Conservation (phyloP, 192 early-diverging fungal genomes). For the Podila horticola region DNA sequence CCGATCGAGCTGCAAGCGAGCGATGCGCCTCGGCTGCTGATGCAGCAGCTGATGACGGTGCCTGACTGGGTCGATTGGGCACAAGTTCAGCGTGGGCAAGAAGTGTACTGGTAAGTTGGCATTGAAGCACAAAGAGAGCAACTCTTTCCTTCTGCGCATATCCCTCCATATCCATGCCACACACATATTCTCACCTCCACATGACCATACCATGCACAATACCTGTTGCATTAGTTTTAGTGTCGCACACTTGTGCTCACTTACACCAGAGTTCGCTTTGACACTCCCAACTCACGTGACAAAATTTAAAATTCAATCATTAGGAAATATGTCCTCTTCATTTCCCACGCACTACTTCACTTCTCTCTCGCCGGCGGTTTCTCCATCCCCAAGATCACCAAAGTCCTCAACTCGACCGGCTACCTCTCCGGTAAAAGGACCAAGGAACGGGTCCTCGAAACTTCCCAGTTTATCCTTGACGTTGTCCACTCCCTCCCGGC, state of each 20-base stretch:
- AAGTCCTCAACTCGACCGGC: constrained; percentile 39
- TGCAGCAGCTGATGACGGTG: constrained; percentile 29
- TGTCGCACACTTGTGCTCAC: no score
- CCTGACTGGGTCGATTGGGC: constrained; percentile 47
- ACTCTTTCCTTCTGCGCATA: neutral
- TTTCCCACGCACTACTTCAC: constrained; percentile 20
- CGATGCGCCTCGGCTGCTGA: constrained; percentile 18
- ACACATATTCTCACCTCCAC: no score
- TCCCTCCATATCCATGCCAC: no score
- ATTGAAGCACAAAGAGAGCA: neutral
- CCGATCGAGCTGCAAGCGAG: constrained; percentile 18
- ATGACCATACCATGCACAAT: no score
- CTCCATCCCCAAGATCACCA: constrained; percentile 27
- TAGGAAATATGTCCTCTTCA: constrained; percentile 19
- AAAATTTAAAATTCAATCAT: neutral
- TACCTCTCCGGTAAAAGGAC: constrained; percentile 19
- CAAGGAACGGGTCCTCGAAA: constrained; percentile 25
- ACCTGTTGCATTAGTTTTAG: no score
- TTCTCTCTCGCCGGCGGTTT: constrained; percentile 33
- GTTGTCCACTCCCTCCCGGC: constrained; percentile 11
- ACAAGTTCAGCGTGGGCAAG: constrained; percentile 31
- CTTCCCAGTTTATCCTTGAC: constrained; percentile 23
- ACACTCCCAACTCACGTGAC: no score
- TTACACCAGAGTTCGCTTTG: no score
- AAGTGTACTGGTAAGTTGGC: constrained; percentile 26